Base-by-base conservation (phyloP, 345 rosid genomes). In the Pelargonium nanum region DNA sequence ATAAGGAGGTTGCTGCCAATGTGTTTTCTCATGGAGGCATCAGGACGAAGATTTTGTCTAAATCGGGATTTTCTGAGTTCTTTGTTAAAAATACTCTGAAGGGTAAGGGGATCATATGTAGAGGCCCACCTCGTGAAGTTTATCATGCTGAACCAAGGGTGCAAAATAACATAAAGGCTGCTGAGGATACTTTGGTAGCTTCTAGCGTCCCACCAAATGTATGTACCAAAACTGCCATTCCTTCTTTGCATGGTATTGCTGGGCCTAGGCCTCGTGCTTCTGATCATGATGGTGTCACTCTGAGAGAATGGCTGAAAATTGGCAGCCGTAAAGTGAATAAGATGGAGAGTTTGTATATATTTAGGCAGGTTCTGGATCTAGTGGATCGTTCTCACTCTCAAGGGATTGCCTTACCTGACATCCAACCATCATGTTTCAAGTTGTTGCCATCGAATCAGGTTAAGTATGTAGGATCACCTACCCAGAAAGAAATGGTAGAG, bases 51-150 rank as follows among this genome's bases (percentile, higher is more conserved):
- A 88, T 86, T 61, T 70, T 88, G 34, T 80, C 99, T 7, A 88
- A 86, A 70, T 84, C 97, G 6, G 95, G 97, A 17, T 88, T 94
- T 76, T 82, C 96, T 19, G 93, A 86, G 60, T 90, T 81, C 77
- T 90, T 88, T 58, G 84, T 88, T 34, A 94, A 80, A 64, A 81
- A 72, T 25, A 76, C 84, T 4, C 63, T 89, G 82, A 89, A 87
- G 70, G 94, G 94, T 16, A 89, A 93, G 70, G 97, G 99, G 30
- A 72, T 81, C 55, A 78, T 74, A 22, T 77, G 62, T 68, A 80
- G 74, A 81, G 91, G 80, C 17, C 89, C 71, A 1, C 78, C 81
- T 21, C 80, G 64, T 53, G 65, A 75, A 57, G 70, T 53, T 12
- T 19, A 60, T 61, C 75, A 66, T 69, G 57, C 55, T 60, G 76